Evolutionary conservation across 129 eudicot species (phyloP).

Genomic region (Centella asiatica): DNA sequence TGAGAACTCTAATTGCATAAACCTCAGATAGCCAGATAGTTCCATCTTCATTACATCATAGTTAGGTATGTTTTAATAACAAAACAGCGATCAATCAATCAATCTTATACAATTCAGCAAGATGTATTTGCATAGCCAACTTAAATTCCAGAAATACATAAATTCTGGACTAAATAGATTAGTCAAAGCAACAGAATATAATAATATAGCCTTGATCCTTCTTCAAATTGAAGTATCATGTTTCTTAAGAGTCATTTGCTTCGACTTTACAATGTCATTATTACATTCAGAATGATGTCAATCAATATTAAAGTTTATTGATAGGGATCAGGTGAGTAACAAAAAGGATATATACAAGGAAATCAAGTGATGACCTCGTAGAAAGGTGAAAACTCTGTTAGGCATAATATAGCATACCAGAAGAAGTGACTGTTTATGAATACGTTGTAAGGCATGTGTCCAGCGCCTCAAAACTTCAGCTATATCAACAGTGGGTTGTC

Average conservation of each 20-base stretch:
- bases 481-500: slow-evolving; percentile 90
- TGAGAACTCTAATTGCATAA: not conserved
- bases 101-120: too few species aligned
- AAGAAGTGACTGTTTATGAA: slow-evolving; percentile 91
- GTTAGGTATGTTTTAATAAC: too few species aligned
- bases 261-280: not conserved
- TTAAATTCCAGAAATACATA: too few species aligned
- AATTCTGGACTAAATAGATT: too few species aligned
- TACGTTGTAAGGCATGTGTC: slow-evolving; percentile 99
- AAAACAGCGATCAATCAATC: too few species aligned
- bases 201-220: too few species aligned
- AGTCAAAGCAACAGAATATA: too few species aligned
- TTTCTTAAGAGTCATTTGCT: too few species aligned
- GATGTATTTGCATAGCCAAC: too few species aligned
- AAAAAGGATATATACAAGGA: not conserved
- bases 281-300: not conserved
- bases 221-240: too few species aligned
- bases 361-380: not conserved
- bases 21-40: not conserved
- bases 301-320: not conserved
- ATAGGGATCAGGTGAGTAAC: not conserved
- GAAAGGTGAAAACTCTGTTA: not conserved
- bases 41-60: too few species aligned
- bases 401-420: slow-evolving; percentile 34
- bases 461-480: slow-evolving; percentile 95